Conservation (phyloP, 768 basidiomycete genomes). For the Leccinum longicurvipes region DNA sequence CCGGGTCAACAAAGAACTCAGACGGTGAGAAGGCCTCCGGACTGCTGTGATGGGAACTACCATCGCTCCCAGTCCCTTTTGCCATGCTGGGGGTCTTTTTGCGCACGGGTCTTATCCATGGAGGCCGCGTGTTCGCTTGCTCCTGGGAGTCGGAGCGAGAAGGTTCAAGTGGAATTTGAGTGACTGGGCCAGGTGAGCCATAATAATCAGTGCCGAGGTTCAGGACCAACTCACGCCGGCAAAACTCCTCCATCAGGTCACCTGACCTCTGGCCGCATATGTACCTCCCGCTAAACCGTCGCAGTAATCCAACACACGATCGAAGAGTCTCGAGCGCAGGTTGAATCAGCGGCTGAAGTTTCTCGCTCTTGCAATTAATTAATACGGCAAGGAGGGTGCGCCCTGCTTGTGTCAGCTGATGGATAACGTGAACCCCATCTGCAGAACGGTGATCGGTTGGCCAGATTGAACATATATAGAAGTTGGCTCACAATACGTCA, state of each 20-base stretch:
- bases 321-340: slow-evolving; percentile 82
- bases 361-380: slow-evolving; percentile 82
- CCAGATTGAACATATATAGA: slow-evolving; percentile 6
- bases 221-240: slow-evolving; percentile 57
- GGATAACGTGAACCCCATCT: slow-evolving; percentile 96
- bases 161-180: slow-evolving; percentile 82
- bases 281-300: slow-evolving; percentile 88
- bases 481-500: slow-evolving; percentile 83
- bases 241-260: slow-evolving; percentile 94
- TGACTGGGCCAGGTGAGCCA: slow-evolving; percentile 45
- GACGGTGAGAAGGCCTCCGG: slow-evolving; percentile 64
- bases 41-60: slow-evolving; percentile 46
- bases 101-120: slow-evolving; percentile 87
- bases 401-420: slow-evolving; percentile 92
- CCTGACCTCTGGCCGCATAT: slow-evolving; percentile 88
- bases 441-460: slow-evolving; percentile 11
- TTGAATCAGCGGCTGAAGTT: slow-evolving; percentile 70
- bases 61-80: slow-evolving; percentile 45
- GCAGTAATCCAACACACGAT: slow-evolving; percentile 82
- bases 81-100: slow-evolving; percentile 60
- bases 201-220: not conserved
- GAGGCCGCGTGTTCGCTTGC: slow-evolving; percentile 54
- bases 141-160: slow-evolving; percentile 49
- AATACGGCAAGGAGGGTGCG: slow-evolving; percentile 86
- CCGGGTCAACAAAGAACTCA: slow-evolving; percentile 59